Evolutionary conservation across 2,329 filamentous ascomycete genomes (phyloP).

Genomic region (Camillea tinctor): DNA sequence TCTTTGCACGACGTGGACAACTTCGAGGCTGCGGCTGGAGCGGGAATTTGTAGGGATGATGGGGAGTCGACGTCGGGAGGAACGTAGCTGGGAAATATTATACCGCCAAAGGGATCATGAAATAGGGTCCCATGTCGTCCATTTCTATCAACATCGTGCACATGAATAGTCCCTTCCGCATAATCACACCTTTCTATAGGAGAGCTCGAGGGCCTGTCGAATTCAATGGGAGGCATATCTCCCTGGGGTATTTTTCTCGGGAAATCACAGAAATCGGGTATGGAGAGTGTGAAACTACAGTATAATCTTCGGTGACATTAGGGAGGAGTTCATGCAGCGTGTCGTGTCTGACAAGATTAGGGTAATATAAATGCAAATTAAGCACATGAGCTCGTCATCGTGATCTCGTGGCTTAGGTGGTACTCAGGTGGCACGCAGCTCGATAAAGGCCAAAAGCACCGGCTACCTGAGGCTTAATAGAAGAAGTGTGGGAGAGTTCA

Average conservation of each 20-base stretch:
- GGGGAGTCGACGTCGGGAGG: conserved; percentile 26
- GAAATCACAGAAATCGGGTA: background rate
- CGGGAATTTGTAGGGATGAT: conserved; percentile 6
- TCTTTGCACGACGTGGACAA: conserved; percentile 11
- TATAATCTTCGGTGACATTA: background rate
- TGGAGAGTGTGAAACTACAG: background rate
- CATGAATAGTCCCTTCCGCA: conserved; percentile 13
- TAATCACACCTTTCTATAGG: conserved; percentile 19
- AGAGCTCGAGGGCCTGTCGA: conserved; percentile 27
- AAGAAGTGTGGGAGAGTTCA: too few relatives aligned
- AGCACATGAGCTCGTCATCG: background rate
- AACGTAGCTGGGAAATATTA: conserved; percentile 24
- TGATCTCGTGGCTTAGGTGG: background rate
- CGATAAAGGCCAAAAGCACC: background rate
- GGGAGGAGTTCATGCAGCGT: background rate
- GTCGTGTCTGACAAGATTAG: background rate
- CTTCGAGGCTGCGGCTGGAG: conserved; percentile 4
- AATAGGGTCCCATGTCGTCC: conserved; percentile 15
- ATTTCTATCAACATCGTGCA: conserved; percentile 10
- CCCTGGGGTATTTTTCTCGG: background rate
- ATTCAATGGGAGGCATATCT: conserved; percentile 26
- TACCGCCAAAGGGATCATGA: conserved; percentile 21
- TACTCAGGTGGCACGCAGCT: background rate
- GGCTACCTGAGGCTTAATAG: background rate
- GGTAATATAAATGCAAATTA: background rate